A percentile compares a stretch with the other conserved stretches of the same genome.
These are phyloP conservation scores for Monosporascus sp. DNA, from an alignment of 2,329 filamentous ascomycete species.

Conservation along the genomic window DNA sequence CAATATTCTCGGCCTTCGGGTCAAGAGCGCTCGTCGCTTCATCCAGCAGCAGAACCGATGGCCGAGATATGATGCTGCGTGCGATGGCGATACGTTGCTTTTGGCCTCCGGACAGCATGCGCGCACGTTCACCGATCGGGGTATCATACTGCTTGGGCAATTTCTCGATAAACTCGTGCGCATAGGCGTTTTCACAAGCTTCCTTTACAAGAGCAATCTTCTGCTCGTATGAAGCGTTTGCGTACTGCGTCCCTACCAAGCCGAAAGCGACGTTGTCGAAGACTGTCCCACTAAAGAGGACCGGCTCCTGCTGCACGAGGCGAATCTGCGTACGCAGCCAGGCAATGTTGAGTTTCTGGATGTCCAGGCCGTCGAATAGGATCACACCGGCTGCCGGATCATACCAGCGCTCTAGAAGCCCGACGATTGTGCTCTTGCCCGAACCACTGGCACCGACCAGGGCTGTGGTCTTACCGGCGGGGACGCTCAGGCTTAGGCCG, in stretches of 20 bases:
- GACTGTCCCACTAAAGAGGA: conserved; percentile 81
- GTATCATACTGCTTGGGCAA: conserved; percentile 81
- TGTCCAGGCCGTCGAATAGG: conserved; percentile 72
- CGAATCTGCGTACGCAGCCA: conserved; percentile 88
- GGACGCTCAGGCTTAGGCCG: conserved; percentile 36
- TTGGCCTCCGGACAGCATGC: conserved; percentile 78
- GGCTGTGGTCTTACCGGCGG: conserved; percentile 40
- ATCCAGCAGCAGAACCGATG: conserved; percentile 62
- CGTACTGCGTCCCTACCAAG: conserved; percentile 34
- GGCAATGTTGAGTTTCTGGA: conserved; percentile 70
- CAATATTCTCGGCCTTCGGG: conserved; percentile 71
- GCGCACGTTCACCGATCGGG: conserved; percentile 75
- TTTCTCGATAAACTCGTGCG: conserved; percentile 81
- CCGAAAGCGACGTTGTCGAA: conserved; percentile 80
- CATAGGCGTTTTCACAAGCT: conserved; percentile 82
- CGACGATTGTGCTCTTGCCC: conserved; percentile 65
- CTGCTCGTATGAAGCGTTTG: conserved; percentile 59
- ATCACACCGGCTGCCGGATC: conserved; percentile 75
- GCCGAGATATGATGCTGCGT: conserved; percentile 62
- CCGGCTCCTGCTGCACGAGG: conserved; percentile 83
- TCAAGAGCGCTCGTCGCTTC: conserved; percentile 40
- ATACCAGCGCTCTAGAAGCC: conserved; percentile 86
- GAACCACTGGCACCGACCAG: conserved; percentile 23
- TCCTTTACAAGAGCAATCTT: conserved; percentile 64
- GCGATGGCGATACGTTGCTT: conserved; percentile 91